Conservation (phyloP, 176 grass and related monocot species). For the Ensete glaucum region DNA sequence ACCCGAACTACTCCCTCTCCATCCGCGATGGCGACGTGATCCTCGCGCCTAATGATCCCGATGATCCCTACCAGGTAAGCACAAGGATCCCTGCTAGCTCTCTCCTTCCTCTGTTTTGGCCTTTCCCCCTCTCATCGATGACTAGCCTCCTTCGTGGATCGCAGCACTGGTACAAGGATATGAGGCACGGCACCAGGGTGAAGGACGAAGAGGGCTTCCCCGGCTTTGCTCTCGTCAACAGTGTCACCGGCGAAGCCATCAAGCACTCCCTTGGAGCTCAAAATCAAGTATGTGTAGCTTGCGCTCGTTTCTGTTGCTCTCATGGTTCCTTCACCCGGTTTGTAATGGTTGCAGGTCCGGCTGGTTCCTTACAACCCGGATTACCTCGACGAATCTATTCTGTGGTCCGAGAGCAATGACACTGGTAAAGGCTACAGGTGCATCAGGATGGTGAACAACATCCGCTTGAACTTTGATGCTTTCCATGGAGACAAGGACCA, state of each 20-base stretch:
- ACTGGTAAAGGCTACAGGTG: constrained; percentile 69
- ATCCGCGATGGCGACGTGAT: constrained; percentile 61
- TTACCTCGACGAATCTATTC: constrained; percentile 53
- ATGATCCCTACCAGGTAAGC: constrained; percentile 50
- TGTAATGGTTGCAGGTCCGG: constrained; percentile 37
- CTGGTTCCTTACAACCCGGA: constrained; percentile 58
- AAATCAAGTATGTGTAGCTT: constrained; percentile 32
- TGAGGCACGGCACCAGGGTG: constrained; percentile 43
- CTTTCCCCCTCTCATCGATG: background rate
- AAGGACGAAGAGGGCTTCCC: constrained; percentile 70
- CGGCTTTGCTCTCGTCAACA: constrained; percentile 66
- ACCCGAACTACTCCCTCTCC: constrained; percentile 48
- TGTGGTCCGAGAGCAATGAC: constrained; percentile 76
- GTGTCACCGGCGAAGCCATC: constrained; percentile 66
- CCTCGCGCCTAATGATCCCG: constrained; percentile 53
- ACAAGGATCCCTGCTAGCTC: background rate
- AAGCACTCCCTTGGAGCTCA: constrained; percentile 77
- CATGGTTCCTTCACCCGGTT: too few relatives aligned
- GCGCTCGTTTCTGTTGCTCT: too few relatives aligned
- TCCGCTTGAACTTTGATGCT: constrained; percentile 61
- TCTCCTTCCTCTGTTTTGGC: background rate
- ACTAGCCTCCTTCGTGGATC: background rate
- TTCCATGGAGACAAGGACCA: constrained; percentile 79
- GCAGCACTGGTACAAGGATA: constrained; percentile 73
- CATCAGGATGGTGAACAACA: constrained; percentile 91